These are phyloP conservation scores for Cladosporium sp. DNA, from an alignment of 2,329 filamentous ascomycete genomes.

Conservation along the genomic window DNA sequence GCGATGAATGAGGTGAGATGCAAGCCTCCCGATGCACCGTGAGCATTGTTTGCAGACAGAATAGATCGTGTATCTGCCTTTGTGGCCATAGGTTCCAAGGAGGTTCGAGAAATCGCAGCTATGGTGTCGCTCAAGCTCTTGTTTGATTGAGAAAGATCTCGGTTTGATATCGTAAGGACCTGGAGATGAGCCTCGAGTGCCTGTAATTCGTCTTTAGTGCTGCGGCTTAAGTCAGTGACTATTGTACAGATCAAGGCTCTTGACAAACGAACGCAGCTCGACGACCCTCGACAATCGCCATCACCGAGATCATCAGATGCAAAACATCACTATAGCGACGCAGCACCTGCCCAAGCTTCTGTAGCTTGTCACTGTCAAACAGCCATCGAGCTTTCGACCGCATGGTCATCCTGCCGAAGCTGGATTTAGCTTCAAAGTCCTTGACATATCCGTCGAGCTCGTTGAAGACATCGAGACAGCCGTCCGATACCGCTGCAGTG, in stretches of 20 bases:
- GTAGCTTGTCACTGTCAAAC: neutral
- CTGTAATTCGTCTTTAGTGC: constrained; percentile 4
- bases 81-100: neutral
- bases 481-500: neutral
- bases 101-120: neutral
- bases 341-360: neutral
- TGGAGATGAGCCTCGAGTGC: neutral
- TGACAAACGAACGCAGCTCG: neutral
- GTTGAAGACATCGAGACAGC: constrained; percentile 1
- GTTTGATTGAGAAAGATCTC: neutral
- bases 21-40: neutral
- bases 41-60: neutral
- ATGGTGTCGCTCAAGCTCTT: neutral
- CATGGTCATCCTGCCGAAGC: neutral
- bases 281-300: constrained; percentile 7
- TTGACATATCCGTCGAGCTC: constrained; percentile 3
- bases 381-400: neutral
- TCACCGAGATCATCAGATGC: constrained; percentile 8
- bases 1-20: neutral
- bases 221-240: neutral
- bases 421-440: neutral
- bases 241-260: neutral
- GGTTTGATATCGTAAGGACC: neutral
- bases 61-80: neutral
- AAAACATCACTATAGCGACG: constrained; percentile 2